A percentile compares a stretch with the other conserved stretches of the same genome.
These are phyloP conservation scores for Hypomontagnella monticulosa DNA, from an alignment of 495 filamentous ascomycete genomes.

Conservation along the genomic window DNA sequence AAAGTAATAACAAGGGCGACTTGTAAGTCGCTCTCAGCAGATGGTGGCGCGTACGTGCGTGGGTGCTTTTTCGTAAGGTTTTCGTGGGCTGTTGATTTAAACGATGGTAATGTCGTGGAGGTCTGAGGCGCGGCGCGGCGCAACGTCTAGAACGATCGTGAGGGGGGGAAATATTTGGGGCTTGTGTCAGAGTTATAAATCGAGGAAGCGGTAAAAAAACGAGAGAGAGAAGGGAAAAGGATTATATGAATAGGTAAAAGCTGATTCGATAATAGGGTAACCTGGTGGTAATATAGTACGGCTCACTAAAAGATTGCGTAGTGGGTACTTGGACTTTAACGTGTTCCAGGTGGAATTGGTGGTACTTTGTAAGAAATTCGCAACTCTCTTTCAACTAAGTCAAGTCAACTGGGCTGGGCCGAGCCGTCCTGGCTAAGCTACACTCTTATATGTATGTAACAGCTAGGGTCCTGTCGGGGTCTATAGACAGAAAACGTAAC, in stretches of 20 bases:
- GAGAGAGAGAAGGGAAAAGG: conserved; percentile 28
- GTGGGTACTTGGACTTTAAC: conserved; percentile 44
- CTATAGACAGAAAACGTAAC: conserved; percentile 5
- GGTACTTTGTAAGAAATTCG: conserved; percentile 36
- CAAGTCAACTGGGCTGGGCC: conserved; percentile 27
- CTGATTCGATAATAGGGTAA: conserved; percentile 41
- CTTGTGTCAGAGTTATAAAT: conserved; percentile 39
- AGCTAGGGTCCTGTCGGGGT: conserved; percentile 36
- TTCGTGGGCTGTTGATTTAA: conserved; percentile 33
- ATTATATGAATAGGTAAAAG: conserved; percentile 39
- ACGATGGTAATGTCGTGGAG: conserved; percentile 39
- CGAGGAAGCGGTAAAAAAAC: conserved; percentile 38
- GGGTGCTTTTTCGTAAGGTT: conserved; percentile 26
- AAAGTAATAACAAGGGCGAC: conserved; percentile 9
- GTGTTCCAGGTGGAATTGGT: conserved; percentile 45
- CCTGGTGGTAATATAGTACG: conserved; percentile 44
- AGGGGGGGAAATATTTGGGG: conserved; percentile 34
- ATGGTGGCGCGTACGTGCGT: conserved; percentile 24
- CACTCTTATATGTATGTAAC: conserved; percentile 19
- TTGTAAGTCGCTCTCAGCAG: conserved; percentile 32
- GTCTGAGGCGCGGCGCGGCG: conserved; percentile 33
- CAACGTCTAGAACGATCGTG: conserved; percentile 45
- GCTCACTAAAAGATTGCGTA: conserved; percentile 44
- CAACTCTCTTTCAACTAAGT: conserved; percentile 16
- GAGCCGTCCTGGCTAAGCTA: conserved; percentile 24